Evolutionary conservation across 2,329 filamentous ascomycete species (phyloP), one percentile per base, ranked within the genome.

Genomic region (Diaporthe australafricana): DNA sequence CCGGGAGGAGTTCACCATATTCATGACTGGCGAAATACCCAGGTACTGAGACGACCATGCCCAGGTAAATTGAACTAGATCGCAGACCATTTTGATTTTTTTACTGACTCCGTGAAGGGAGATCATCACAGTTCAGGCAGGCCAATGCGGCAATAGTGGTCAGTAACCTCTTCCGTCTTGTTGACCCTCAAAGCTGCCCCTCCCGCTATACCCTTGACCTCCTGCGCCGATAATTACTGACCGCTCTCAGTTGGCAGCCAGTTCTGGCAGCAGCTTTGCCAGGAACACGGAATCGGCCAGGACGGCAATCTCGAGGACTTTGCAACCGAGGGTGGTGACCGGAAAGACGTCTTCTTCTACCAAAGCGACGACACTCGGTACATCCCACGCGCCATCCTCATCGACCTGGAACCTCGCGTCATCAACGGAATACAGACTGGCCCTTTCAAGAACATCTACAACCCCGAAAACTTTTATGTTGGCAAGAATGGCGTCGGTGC

Each of bases 101-200:
- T 12, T 62, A 56, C 73, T 77, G 53, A 78, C 72, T 3, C 11
- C 22, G 20, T 70, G 1, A 78, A 98, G 96, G 84, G 96, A 99
- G 90, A 99, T 99, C 79, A 99, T 99, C 84, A 99, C 97, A 74
- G 93, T 99, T 79, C 96, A 99, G 86, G 96, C 97, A 76, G 96
- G 96, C 89, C 96, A 98, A 85, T 98, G 96, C 89, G 96, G 96
- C 89, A 98, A 98, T 86, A 98, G 95, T 90, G 96, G 95, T 98
- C 82, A 87, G 94, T 93, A 38, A 66, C 38, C 40, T 25, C 60
- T 67, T 16, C 62, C 35, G 47, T 20, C 45, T 53, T 66, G n/a
- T 63, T 45, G 50, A 66, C 57, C n/a, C 22, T 27, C 14, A 35
- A 48, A 9, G 17, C 74, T 75, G 74, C 72, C 77, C 74, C 71